Base-by-base conservation (phyloP, 257 asterid genomes). In the Phtheirospermum japonicum region DNA sequence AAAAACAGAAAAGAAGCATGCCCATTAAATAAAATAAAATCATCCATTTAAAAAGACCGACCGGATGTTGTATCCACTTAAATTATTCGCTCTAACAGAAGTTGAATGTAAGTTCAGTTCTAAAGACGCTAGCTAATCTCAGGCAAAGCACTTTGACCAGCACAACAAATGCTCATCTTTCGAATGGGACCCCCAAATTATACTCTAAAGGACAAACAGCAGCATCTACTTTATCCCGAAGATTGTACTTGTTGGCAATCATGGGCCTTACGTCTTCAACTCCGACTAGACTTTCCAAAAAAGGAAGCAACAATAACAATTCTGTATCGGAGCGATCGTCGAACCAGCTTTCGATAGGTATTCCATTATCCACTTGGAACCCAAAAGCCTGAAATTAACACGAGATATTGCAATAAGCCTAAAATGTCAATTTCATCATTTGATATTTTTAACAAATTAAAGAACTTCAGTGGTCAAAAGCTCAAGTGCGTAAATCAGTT, bases 281-380 rank as follows among this genome's bases (percentile, higher is more conserved):
- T 54, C 85, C 88, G 11, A 85, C 76, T 80, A 93, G 78, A 26
- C 95, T 89, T 80, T 87, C 96, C 81, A 93, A 69, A 59, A 93
- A 93, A 0, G 99, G 97, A 17, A 93, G 83, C 62, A 93, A 67
- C 39, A 67, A 33, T n/a, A 82, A 76, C 71, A 93, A 66, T 66
- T 89, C 99, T 9, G 68, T 62, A 63, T 93, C 99, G 1, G 77
- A 52, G 28, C 77, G 88, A 55, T 93, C 96, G 6, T 93, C 96
- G 13, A 87, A 93, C 99, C 99, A 93, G 82, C 97, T 93, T 60
- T 93, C 96, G 1, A 93, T 93, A 0, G 99, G 99, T 75, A 93
- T 84, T 37, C 99, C 99, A 52, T 89, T 93, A 82, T 93, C 99
- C 75, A 93, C 91, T 80, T 93, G 99, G 80, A 93, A 93, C 7